Conservation (phyloP, 495 filamentous ascomycete genomes). For the Physcia stellaris region DNA sequence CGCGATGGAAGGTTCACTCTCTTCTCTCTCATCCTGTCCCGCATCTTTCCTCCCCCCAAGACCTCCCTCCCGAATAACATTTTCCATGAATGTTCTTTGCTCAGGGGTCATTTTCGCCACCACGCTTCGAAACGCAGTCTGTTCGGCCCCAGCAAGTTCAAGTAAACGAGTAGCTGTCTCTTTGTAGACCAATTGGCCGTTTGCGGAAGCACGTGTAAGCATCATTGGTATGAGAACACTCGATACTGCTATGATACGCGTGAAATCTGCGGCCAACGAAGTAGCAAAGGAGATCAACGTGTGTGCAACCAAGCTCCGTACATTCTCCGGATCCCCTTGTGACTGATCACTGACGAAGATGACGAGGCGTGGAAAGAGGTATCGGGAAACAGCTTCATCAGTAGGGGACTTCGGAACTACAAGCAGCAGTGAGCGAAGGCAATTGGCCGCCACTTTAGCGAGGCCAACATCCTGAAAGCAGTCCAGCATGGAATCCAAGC, state of each 20-base stretch:
- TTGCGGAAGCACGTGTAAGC: conserved; percentile 50
- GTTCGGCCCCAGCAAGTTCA: conserved; percentile 69
- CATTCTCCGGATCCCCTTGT: conserved; percentile 56
- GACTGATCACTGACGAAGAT: conserved; percentile 48
- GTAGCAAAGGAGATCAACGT: conserved; percentile 56
- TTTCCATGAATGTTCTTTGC: conserved; percentile 69
- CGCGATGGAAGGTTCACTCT: conserved; percentile 70
- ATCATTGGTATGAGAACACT: conserved; percentile 67
- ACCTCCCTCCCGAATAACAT: conserved; percentile 54
- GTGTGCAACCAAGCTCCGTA: conserved; percentile 52
- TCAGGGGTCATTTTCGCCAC: conserved; percentile 57
- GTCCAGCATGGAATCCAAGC: conserved; percentile 66
- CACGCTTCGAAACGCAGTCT: conserved; percentile 56
- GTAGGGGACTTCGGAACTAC: conserved; percentile 46
- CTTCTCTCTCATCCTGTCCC: conserved; percentile 30
- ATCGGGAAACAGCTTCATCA: conserved; percentile 58
- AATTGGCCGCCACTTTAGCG: conserved; percentile 77
- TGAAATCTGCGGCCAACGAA: conserved; percentile 32
- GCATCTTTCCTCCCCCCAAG: conserved; percentile 21
- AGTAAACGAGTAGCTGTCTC: conserved; percentile 67
- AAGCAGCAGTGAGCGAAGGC: conserved; percentile 69
- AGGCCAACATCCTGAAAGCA: conserved; percentile 67
- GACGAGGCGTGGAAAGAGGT: conserved; percentile 64
- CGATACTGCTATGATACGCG: conserved; percentile 46
- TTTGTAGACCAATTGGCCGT: conserved; percentile 29